A percentile compares a stretch with the other conserved stretches of the same genome.
These are phyloP conservation scores for Gynochthodes officinalis DNA, from an alignment of 257 asterid genomes.

Conservation along the genomic window DNA sequence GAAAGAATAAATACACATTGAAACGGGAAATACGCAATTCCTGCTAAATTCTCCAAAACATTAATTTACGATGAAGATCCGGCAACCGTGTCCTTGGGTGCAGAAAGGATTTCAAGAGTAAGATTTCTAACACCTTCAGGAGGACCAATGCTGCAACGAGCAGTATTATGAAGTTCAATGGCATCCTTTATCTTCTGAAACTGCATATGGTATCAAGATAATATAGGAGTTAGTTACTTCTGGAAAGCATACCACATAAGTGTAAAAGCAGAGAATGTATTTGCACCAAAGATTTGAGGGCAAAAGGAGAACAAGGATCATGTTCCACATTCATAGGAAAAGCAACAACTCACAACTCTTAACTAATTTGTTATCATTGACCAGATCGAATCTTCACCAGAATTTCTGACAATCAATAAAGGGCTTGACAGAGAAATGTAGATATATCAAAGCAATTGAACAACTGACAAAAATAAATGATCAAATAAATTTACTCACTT, in stretches of 20 bases:
- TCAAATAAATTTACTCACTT: slow-evolving; percentile 43
- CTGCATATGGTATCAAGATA: slow-evolving; percentile 32
- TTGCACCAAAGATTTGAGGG: neutral
- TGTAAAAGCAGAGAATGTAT: neutral
- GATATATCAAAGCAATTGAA: neutral
- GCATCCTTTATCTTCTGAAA: slow-evolving; percentile 90
- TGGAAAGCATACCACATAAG: neutral
- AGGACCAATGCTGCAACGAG: slow-evolving; percentile 90
- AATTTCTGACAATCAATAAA: neutral
- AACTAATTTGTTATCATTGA: neutral
- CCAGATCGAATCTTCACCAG: neutral
- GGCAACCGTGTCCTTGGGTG: slow-evolving; percentile 45
- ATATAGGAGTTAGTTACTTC: neutral
- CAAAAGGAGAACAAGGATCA: neutral
- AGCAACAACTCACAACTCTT: neutral
- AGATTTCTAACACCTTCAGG: slow-evolving; percentile 74
- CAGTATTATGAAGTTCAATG: slow-evolving; percentile 69
- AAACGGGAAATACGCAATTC: neutral
- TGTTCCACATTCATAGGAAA: neutral
- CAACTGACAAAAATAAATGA: neutral
- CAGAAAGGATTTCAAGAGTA: slow-evolving; percentile 38
- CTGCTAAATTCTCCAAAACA: no score
- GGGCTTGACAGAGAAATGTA: neutral
- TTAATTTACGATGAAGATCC: slow-evolving; percentile 34
- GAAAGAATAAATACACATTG: slow-evolving; percentile 11